A percentile compares a stretch with the other conserved stretches of the same genome.
These are phyloP conservation scores for Eutypella sp. DNA, from an alignment of 2,329 filamentous ascomycete genomes.

Conservation along the genomic window DNA sequence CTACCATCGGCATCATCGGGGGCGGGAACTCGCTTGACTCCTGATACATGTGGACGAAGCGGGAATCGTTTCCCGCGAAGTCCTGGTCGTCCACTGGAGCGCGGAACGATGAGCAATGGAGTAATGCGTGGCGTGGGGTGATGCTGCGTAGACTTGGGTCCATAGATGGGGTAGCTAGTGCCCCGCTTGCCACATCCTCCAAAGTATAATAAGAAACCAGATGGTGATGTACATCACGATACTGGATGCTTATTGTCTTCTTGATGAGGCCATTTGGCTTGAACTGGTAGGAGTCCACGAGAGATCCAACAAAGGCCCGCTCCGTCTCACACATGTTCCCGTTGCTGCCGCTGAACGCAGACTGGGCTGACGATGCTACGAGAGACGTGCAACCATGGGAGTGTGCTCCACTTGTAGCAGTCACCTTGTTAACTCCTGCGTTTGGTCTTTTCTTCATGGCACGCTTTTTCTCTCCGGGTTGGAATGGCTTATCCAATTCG, in stretches of 20 bases:
- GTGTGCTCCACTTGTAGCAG: conserved; percentile 20
- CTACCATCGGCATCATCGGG: conserved; percentile 19
- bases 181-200: conserved; percentile 66
- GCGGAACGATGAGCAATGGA: conserved; percentile 61
- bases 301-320: conserved; percentile 63
- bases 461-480: conserved; percentile 78
- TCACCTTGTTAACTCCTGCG: conserved; percentile 33
- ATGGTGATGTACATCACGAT: conserved; percentile 72
- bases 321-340: conserved; percentile 25
- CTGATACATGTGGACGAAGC: neutral
- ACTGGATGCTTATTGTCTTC: conserved; percentile 82
- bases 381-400: conserved; percentile 9
- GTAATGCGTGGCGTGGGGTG: conserved; percentile 52
- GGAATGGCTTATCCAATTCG: conserved; percentile 72
- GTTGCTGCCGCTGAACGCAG: conserved; percentile 6
- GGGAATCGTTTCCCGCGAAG: conserved; percentile 7
- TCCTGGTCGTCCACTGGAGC: conserved; percentile 54
- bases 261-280: conserved; percentile 79
- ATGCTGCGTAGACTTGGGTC: conserved; percentile 46
- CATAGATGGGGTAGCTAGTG: conserved; percentile 53
- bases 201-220: conserved; percentile 85
- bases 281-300: conserved; percentile 88
- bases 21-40: too few relatives aligned
- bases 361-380: neutral
- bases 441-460: conserved; percentile 64